phyloP scores from a whole-genome alignment of 2,329 filamentous ascomycete species.

The Claviceps quebecensis region DNA sequence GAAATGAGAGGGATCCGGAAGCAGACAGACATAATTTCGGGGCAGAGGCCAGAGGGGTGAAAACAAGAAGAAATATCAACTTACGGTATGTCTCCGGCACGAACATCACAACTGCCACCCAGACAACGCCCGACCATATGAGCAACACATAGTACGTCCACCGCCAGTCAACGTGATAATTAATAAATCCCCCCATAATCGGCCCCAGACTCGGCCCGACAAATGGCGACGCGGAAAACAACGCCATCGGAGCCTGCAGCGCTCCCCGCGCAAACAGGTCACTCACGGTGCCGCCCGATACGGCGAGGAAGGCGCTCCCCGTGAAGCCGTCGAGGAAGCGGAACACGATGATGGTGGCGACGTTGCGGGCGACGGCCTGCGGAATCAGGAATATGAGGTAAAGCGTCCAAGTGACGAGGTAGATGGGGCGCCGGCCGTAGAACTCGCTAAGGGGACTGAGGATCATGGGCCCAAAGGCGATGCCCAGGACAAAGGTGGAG shows the following conservation, averaged over 20 bases:
- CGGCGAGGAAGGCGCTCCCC: conserved; percentile 54
- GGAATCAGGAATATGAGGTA: conserved; percentile 74
- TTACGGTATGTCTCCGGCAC: conserved; percentile 78
- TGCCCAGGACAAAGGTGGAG: conserved; percentile 69
- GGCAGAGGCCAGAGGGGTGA: too few species aligned
- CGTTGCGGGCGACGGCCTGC: conserved; percentile 66
- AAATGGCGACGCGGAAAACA: conserved; percentile 57
- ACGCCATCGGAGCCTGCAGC: conserved; percentile 69
- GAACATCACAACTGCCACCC: conserved; percentile 50
- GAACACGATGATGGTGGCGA: conserved; percentile 62
- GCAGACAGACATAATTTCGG: too few species aligned
- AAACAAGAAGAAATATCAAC: conserved; percentile 8
- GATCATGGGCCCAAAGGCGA: conserved; percentile 48
- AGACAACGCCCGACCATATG: conserved; percentile 61
- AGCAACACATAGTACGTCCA: conserved; percentile 78
- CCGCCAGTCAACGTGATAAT: conserved; percentile 58
- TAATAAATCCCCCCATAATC: conserved; percentile 66
- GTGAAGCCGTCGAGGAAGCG: conserved; percentile 67
- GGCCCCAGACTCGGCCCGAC: conserved; percentile 46
- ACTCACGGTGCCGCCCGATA: conserved; percentile 75
- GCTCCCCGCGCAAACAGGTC: conserved; percentile 59
- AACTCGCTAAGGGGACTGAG: conserved; percentile 57
- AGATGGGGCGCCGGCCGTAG: conserved; percentile 71
- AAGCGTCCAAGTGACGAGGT: conserved; percentile 57
- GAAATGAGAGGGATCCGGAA: not conserved